phyloP scores from a whole-genome alignment of 2,329 filamentous ascomycete species.

The Colletotrichum somersetense region DNA sequence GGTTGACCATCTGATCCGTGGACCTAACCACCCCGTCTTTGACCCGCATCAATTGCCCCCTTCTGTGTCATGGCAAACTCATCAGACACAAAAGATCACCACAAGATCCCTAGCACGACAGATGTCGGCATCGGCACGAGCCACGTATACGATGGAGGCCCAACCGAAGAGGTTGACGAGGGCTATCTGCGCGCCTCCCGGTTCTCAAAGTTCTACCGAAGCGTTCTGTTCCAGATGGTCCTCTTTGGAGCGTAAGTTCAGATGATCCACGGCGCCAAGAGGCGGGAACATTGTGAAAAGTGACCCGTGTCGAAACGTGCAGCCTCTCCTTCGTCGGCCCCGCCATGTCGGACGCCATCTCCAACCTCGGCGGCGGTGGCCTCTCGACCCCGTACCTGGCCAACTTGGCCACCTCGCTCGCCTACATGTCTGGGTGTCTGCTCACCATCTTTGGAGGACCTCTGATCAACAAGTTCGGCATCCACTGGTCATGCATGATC shows the following conservation, averaged over 20 bases:
- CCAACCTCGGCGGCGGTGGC: conserved; percentile 33
- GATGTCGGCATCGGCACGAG: conserved; percentile 13
- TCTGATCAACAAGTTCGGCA: conserved; percentile 55
- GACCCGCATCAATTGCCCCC: not conserved
- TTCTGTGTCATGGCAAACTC: conserved; percentile 13
- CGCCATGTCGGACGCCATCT: conserved; percentile 37
- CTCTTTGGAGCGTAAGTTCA: conserved; percentile 28
- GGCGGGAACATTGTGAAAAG: not conserved
- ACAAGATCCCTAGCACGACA: conserved; percentile 3
- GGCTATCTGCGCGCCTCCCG: conserved; percentile 10
- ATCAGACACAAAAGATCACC: conserved; percentile 9
- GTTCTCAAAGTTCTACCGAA: conserved; percentile 26
- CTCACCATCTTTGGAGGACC: conserved; percentile 49
- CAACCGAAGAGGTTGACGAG: conserved; percentile 11
- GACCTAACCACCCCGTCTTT: not conserved
- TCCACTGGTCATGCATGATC: conserved; percentile 53
- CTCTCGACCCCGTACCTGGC: conserved; percentile 36
- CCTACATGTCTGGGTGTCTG: conserved; percentile 24
- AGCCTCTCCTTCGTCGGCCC: conserved; percentile 34
- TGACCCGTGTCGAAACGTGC: not conserved
- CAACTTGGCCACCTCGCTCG: conserved; percentile 30
- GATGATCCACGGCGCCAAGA: too few species aligned
- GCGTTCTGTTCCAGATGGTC: conserved; percentile 34
- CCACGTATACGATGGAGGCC: conserved; percentile 3
- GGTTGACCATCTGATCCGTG: not conserved